These are phyloP conservation scores for Asclepias syriaca DNA, from an alignment of 257 asterid genomes.

Conservation along the genomic window DNA sequence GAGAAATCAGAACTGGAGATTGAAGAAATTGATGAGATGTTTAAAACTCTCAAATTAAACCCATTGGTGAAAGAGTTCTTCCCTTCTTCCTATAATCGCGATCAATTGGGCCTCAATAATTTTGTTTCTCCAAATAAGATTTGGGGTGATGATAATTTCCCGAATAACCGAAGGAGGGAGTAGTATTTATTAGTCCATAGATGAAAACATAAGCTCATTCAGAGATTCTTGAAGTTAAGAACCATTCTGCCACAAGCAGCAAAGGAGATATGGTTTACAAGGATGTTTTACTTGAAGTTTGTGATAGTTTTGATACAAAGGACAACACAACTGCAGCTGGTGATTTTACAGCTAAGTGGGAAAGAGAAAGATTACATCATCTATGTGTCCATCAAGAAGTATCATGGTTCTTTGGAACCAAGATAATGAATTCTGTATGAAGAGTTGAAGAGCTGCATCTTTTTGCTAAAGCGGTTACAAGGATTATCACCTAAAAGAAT, in stretches of 20 bases:
- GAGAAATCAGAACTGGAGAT: conserved; percentile 58
- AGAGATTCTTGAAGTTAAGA: too few relatives aligned
- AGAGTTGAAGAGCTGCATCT: conserved; percentile 7
- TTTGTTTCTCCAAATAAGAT: conserved; percentile 40
- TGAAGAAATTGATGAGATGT: conserved; percentile 62
- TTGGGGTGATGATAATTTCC: conserved; percentile 48
- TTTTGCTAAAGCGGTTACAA: conserved; percentile 13
- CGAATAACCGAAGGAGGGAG: conserved; percentile 42
- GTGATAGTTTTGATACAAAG: too few relatives aligned
- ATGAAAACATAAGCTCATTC: too few relatives aligned
- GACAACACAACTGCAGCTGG: too few relatives aligned
- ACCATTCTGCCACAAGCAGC: too few relatives aligned
- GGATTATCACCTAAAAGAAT: not conserved
- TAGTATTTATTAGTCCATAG: too few relatives aligned
- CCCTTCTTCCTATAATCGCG: conserved; percentile 61
- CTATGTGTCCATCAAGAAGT: too few relatives aligned
- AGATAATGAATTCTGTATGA: not conserved
- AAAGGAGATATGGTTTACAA: too few relatives aligned
- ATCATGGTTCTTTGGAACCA: too few relatives aligned
- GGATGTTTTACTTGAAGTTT: too few relatives aligned
- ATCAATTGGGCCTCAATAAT: conserved; percentile 43
- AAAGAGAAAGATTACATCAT: too few relatives aligned
- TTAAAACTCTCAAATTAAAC: conserved; percentile 72
- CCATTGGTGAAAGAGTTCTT: conserved; percentile 87
- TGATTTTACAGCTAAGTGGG: too few relatives aligned